phyloP scores from a whole-genome alignment of 208 protist genomes.

The Herpetomonas tarakana region DNA sequence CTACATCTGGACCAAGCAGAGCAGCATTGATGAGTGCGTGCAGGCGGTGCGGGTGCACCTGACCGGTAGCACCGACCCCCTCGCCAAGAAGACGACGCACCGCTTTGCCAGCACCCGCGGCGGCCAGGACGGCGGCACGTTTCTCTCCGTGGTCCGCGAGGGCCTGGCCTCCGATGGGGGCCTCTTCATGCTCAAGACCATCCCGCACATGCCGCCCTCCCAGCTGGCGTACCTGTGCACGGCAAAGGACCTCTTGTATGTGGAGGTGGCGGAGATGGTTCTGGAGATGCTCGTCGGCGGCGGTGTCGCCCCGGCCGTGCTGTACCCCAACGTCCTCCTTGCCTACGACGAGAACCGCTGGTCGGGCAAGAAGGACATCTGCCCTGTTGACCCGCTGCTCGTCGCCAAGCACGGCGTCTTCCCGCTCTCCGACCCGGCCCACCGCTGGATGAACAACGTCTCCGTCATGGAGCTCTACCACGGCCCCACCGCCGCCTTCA shows the following conservation, averaged over 20 bases:
- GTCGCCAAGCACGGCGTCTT: constrained; percentile 2
- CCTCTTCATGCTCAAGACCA: constrained; percentile 63
- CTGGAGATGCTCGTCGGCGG: constrained; percentile 76
- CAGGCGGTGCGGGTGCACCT: constrained; percentile 17
- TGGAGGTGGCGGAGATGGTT: constrained; percentile 62
- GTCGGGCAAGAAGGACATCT: constrained; percentile 50
- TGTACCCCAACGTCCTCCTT: constrained; percentile 53
- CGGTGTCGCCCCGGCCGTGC: constrained; percentile 41
- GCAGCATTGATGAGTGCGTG: constrained; percentile 41
- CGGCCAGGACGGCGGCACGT: constrained; percentile 25
- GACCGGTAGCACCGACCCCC: constrained; percentile 1
- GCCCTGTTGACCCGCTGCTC: constrained; percentile 49
- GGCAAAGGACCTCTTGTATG: constrained; percentile 49
- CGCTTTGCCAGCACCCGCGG: constrained; percentile 71
- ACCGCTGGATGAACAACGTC: constrained; percentile 34
- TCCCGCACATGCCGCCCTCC: constrained; percentile 58
- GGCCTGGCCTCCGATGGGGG: constrained; percentile 80
- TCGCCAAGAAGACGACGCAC: constrained; percentile 2
- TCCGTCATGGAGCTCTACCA: constrained; percentile 84
- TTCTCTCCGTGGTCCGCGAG: constrained; percentile 67
- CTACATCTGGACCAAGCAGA: constrained; percentile 43
- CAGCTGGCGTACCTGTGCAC: constrained; percentile 58
- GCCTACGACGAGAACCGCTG: constrained; percentile 73
- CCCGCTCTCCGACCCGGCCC: constrained; percentile 14
- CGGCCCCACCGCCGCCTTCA: constrained; percentile 89